Evolutionary conservation across 2,329 filamentous ascomycete genomes (phyloP), one percentile per base, ranked within the genome.

Genomic region (Sporothrix euskadiensis): DNA sequence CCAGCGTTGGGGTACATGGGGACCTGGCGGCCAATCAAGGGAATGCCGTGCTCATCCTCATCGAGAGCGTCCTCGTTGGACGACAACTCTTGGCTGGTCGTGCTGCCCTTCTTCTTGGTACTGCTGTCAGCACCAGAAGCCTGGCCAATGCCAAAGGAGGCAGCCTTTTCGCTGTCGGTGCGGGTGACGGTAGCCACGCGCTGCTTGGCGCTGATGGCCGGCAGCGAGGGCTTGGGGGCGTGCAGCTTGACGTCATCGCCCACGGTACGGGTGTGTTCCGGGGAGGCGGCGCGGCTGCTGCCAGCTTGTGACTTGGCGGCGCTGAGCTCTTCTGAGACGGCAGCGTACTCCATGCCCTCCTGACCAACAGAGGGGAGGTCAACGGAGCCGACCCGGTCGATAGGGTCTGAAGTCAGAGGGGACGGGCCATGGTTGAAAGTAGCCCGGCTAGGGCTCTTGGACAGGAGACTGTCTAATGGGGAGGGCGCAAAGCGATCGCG

Each of bases 1-100:
- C 96, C 96, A 59, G 96, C 93, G 80, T 96, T 89, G 71, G 91
- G 92, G 80, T 96, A 92, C 93, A 99, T 96, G 69, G 96, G 96
- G 54, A 99, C 95, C 79, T 94, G 92, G 79, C 93, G 89, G 66
- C 95, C 95, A 77, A 98, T 96, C 80, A 97, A 93, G 1, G 94
- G 94, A 78, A 98, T 97, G 30, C 94, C 95, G 72, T 94, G 90
- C 76, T 96, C 92, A 68, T 96, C 92, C 63, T 95, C 92, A 22
- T 91, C 91, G 56, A 83, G 79, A 76, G 90, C 83, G 56, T 82
- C 82, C 63, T 86, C 84, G 73, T 61, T 61, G 32, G 56, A 61
- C 32, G 85, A 85, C 52, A 85, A 80, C 3, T 71, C 73, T 70
- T 87, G 86, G 74, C 85, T 85, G 57, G 81, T 78, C 4, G 82